These are phyloP conservation scores for Mollisia scopiformis DNA, from an alignment of 2,329 filamentous ascomycete species.

Conservation along the genomic window DNA sequence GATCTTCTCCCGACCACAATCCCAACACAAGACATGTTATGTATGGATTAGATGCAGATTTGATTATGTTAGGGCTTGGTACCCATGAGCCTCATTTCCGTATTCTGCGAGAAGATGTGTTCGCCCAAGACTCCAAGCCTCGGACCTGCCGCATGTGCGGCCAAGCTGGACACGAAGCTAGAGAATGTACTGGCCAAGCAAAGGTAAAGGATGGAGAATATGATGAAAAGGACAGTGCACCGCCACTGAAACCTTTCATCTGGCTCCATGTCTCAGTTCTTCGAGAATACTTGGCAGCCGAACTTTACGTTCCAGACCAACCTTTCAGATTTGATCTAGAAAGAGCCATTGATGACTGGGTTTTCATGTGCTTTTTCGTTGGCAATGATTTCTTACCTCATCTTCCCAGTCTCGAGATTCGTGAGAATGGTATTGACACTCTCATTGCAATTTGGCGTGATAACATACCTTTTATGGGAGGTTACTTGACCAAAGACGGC, in stretches of 20 bases:
- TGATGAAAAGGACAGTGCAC: conserved; percentile 76
- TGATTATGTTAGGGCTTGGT: conserved; percentile 97
- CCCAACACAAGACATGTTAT: conserved; percentile 98
- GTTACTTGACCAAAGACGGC: conserved; percentile 95
- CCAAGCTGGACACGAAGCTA: conserved; percentile 87
- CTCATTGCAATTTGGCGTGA: conserved; percentile 97
- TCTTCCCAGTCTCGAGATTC: conserved; percentile 94
- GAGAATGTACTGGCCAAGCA: conserved; percentile 78
- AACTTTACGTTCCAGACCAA: conserved; percentile 81
- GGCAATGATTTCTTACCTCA: conserved; percentile 98
- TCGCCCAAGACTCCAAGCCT: conserved; percentile 83
- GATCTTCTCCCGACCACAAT: conserved; percentile 86
- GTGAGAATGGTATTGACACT: conserved; percentile 96
- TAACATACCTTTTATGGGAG: conserved; percentile 87
- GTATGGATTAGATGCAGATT: conserved; percentile 94
- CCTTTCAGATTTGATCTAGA: conserved; percentile 92
- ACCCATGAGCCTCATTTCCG: conserved; percentile 98
- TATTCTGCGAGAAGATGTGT: conserved; percentile 95
- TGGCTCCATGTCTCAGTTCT: conserved; percentile 95
- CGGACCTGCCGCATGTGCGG: conserved; percentile 87
- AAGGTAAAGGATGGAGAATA: conserved; percentile 80
- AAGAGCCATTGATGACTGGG: conserved; percentile 94
- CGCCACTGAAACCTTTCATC: conserved; percentile 87
- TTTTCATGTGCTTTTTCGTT: conserved; percentile 99
- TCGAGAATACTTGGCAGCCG: conserved; percentile 89